Conservation (phyloP, 352 stramenopile species). For the Globisporangium abappressorium region DNA sequence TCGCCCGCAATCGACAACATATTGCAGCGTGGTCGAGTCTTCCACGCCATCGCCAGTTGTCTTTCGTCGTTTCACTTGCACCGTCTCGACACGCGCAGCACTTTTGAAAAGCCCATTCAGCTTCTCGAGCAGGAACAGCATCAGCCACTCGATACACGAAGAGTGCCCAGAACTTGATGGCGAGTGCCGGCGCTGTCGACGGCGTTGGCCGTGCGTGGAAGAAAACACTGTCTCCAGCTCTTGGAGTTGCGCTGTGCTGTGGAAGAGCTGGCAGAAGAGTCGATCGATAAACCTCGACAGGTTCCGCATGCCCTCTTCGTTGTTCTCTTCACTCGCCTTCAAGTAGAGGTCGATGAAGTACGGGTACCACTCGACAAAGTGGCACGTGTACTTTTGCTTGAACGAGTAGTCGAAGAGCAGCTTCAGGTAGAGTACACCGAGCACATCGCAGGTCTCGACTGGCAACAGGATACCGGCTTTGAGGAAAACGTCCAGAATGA, state of each 20-base stretch:
- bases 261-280: constrained; percentile 83
- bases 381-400: constrained; percentile 78
- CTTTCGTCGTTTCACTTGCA: constrained; percentile 30
- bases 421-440: constrained; percentile 82
- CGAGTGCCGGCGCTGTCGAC: constrained; percentile 5
- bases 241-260: constrained; percentile 71
- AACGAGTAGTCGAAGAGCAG: constrained; percentile 78
- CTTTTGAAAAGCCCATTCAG: constrained; percentile 62
- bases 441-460: constrained; percentile 63
- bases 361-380: constrained; percentile 81
- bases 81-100: constrained; percentile 54
- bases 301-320: constrained; percentile 72
- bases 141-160: constrained; percentile 60
- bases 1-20: constrained; percentile 55
- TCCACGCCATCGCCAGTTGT: constrained; percentile 3
- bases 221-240: constrained; percentile 57
- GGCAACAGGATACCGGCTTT: constrained; percentile 68
- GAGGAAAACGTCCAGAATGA: constrained; percentile 69
- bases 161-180: constrained; percentile 1
- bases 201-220: constrained; percentile 4
- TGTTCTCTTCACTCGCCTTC: constrained; percentile 60
- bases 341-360: constrained; percentile 78
- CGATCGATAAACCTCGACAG: constrained; percentile 81
- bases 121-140: constrained; percentile 66
- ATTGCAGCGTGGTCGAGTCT: constrained; percentile 9